Evolutionary conservation across 495 filamentous ascomycete species (phyloP), one percentile per base, ranked within the genome.

Genomic region (Aspergillus funiculosus): DNA sequence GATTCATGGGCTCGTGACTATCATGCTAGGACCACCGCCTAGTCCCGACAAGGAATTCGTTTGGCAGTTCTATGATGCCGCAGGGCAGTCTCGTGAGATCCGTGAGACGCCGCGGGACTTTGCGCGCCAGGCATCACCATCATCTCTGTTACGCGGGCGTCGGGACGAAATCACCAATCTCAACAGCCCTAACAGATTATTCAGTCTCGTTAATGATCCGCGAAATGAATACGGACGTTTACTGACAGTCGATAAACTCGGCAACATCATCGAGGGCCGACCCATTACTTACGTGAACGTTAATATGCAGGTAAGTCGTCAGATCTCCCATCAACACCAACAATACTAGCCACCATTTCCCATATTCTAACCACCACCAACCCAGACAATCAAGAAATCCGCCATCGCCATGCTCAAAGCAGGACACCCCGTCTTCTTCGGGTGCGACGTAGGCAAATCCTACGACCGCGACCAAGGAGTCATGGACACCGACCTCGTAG

Each of bases 151-250:
- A n/a, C 10, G 31, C 43, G 11, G 26, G 39, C 4, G 7, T 22
- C 11, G 5, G 18, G 76, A 35, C 9, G 9, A 52, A 77, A n/a
- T n/a, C n/a, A n/a, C n/a, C n/a, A 80, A 49, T 74, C 51, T 46
- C 60, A n/a, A n/a, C n/a, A n/a, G n/a, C 29, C 51, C 62, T 49
- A 36, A 56, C 55, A 41, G 44, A 26, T 75, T 89, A 52, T 83
- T 92, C 53, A 87, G 82, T 35, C 73, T 94, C 0, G 82, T 92
- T 36, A 84, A 94, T 61, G 88, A 94, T 60, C 88, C 88, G 1
- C 75, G 88, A 13, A 82, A 94, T 57, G 66, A 74, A 8, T 87
- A 85, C 40, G 73, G 77, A 28, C 73, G 72, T 1, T 76, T 87
- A 19, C 70, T 92, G 43, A 88, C 82, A 15, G 86, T 94, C 14